phyloP scores from a whole-genome alignment of 352 stramenopile genomes.

The Phytophthora sp. region DNA sequence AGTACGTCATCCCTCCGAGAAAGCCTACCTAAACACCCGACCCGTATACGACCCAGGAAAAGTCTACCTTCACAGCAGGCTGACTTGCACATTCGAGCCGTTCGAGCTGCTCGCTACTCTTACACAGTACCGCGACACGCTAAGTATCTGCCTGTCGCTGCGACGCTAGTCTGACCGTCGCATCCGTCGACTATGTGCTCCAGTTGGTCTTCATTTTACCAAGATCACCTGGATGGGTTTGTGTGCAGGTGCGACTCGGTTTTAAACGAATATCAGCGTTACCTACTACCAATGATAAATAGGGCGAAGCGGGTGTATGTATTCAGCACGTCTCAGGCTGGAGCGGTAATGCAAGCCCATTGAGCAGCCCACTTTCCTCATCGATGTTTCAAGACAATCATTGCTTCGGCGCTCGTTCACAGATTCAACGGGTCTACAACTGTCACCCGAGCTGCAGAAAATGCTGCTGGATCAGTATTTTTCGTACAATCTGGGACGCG shows the following conservation, averaged over 20 bases:
- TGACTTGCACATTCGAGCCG: slow-evolving; percentile 18
- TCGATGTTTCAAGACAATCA: slow-evolving; percentile 77
- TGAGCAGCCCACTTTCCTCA: slow-evolving; percentile 45
- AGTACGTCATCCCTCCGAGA: too few relatives aligned
- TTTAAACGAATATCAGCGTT: slow-evolving; percentile 52
- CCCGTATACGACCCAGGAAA: too few relatives aligned
- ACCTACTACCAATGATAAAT: slow-evolving; percentile 35
- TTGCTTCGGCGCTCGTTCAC: slow-evolving; percentile 91
- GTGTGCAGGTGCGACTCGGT: slow-evolving; percentile 71
- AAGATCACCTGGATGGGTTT: slow-evolving; percentile 55
- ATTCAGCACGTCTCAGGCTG: slow-evolving; percentile 50
- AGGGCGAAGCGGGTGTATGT: slow-evolving; percentile 45
- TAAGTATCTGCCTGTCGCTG: slow-evolving; percentile 16
- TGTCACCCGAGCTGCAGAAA: slow-evolving; percentile 62
- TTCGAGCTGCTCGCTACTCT: background rate
- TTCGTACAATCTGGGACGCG: slow-evolving; percentile 78
- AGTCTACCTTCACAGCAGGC: too few relatives aligned
- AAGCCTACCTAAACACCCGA: too few relatives aligned
- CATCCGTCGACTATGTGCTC: slow-evolving; percentile 52
- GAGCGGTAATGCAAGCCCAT: slow-evolving; percentile 37
- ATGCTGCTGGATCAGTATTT: slow-evolving; percentile 85
- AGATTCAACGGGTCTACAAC: slow-evolving; percentile 75
- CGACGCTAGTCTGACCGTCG: background rate
- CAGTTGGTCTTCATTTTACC: slow-evolving; percentile 30
- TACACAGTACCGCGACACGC: slow-evolving; percentile 12